phyloP scores from a whole-genome alignment of 176 grass and related monocot genomes.

The Bothriochloa decipiens region DNA sequence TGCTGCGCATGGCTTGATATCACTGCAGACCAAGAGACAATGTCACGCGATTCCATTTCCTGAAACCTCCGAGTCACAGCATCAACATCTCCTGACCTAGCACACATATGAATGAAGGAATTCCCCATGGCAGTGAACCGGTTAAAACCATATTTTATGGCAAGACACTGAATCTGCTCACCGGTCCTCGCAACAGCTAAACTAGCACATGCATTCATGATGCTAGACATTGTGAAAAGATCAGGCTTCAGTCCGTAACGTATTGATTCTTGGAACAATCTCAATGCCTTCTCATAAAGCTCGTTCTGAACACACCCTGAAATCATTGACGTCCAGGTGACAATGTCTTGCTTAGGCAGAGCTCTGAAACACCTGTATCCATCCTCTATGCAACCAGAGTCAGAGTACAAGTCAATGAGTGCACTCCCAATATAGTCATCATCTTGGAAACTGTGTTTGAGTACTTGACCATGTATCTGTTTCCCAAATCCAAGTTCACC shows the following conservation, averaged over 20 bases:
- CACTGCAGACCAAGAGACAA: constrained; percentile 79
- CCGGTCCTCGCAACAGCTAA: constrained; percentile 59
- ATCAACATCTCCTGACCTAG: constrained; percentile 73
- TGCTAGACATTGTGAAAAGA: constrained; percentile 59
- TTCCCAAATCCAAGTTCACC: constrained; percentile 60
- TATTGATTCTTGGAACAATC: constrained; percentile 57
- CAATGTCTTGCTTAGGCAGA: constrained; percentile 60
- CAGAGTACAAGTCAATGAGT: constrained; percentile 72
- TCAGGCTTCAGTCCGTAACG: constrained; percentile 61
- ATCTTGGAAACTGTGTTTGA: constrained; percentile 53
- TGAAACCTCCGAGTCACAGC: constrained; percentile 60
- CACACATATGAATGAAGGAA: constrained; percentile 80
- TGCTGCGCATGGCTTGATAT: constrained; percentile 80
- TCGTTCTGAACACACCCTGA: constrained; percentile 69
- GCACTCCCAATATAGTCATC: constrained; percentile 69
- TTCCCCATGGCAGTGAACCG: constrained; percentile 63
- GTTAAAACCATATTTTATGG: constrained; percentile 59
- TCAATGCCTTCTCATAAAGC: constrained; percentile 57
- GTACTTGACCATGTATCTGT: constrained; percentile 62
- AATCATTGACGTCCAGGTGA: constrained; percentile 77
- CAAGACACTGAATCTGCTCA: constrained; percentile 68
- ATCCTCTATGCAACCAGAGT: constrained; percentile 52
- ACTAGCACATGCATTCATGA: constrained; percentile 77
- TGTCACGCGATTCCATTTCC: constrained; percentile 65
- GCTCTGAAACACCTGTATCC: constrained; percentile 65